Conservation (phyloP, 1,284 basidiomycete genomes). For the Ustanciosporium gigantosporum region DNA sequence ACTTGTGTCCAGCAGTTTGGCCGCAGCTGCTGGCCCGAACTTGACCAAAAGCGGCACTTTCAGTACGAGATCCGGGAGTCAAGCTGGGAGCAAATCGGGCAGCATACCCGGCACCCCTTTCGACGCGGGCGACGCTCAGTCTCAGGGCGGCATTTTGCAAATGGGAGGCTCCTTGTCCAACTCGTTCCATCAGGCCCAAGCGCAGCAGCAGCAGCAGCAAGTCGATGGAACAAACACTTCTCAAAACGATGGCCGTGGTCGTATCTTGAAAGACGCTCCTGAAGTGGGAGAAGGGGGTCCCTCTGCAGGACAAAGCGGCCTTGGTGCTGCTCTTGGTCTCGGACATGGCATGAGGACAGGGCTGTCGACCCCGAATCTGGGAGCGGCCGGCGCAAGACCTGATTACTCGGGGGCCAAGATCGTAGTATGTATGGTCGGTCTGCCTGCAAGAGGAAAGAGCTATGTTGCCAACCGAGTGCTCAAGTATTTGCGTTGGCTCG, state of each 20-base stretch:
- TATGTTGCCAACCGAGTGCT: slow-evolving; percentile 60
- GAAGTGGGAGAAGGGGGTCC: slow-evolving; percentile 38
- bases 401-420: slow-evolving; percentile 99
- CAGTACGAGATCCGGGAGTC: slow-evolving; percentile 29
- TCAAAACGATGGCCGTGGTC: slow-evolving; percentile 18
- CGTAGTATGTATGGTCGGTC: slow-evolving; percentile 87
- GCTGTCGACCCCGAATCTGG: slow-evolving; percentile 40
- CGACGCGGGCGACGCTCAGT: slow-evolving; percentile 6
- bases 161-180: slow-evolving; percentile 34
- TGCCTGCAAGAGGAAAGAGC: slow-evolving; percentile 59
- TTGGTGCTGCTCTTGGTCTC: slow-evolving; percentile 32
- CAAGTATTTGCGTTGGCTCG: slow-evolving; percentile 73
- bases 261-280: slow-evolving; percentile 33
- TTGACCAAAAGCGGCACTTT: slow-evolving; percentile 25
- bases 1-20: slow-evolving; percentile 52
- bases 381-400: slow-evolving; percentile 78
- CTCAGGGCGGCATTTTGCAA: slow-evolving; percentile 4
- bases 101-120: slow-evolving; percentile 35
- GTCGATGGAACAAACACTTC: neutral
- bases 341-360: slow-evolving; percentile 34
- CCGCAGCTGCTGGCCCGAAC: slow-evolving; percentile 50
- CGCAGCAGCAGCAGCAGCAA: slow-evolving; percentile 8
- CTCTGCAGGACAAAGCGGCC: slow-evolving; percentile 20
- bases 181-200: slow-evolving; percentile 22
- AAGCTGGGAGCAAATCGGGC: slow-evolving; percentile 26